Base-by-base conservation (phyloP, 2,329 filamentous ascomycete species). In the Exophiala spinifera region DNA sequence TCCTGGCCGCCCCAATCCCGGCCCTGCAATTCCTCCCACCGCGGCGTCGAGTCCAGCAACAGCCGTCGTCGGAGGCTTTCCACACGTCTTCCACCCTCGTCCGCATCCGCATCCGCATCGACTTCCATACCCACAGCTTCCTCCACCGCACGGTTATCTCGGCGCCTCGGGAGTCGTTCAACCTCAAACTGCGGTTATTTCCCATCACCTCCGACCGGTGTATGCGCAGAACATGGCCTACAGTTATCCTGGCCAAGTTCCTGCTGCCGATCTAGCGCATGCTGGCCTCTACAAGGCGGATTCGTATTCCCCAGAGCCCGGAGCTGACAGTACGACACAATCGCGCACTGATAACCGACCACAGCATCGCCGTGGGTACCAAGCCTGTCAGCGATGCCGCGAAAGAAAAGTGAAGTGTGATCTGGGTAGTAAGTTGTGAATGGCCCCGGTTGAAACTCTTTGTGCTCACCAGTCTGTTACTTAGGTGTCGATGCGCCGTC, bases 401-500 rank as follows among this genome's bases (percentile, higher is more conserved):
- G 74, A 75, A 61, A 73, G 74, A 57, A 76, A 76, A 62, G 74
- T 77, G 56, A 76, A 76, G 61, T 76, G 74, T 59, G 74, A 76
- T 61, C 63, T 76, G 51, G 74, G 74, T 61, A 76, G 74, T 76
- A 69, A 52, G 72, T 63, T 33, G 44, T 10, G 11, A 31, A 44
- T 48, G 47, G 20, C 13, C n/a, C 20, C 14, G 4, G 31, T 21
- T 53, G 23, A 53, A 39, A 42, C 23, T 46, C 45, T 34, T 54
- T 31, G 61, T 49, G 53, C 61, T 64, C 44, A 63, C 60, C 46
- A 50, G 44, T 46, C 42, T 49, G 51, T 51, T 34, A 20, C 4
- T 14, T 49, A 76, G 74, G 73, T 66, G 92, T 97, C 68, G 94
- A 97, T 74, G 92, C 94, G 65, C 94, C 94, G 20, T 85, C 91